A percentile compares a stretch with the other conserved stretches of the same genome.
Conservation (phyloP, 495 filamentous ascomycete species). For the Penicillium atrosanguineum region DNA sequence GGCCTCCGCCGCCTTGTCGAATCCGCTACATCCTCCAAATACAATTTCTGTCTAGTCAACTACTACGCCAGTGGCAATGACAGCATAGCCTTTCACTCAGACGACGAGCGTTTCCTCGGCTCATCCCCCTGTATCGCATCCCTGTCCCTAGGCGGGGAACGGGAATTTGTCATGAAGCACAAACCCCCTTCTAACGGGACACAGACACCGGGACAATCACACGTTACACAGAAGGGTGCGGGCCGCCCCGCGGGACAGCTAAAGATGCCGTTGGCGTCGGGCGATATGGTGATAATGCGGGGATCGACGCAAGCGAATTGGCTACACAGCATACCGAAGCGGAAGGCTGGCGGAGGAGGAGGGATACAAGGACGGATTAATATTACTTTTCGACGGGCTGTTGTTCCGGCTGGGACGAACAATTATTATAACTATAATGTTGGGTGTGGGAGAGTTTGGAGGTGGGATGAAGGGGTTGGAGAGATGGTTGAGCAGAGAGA, state of each 20-base stretch:
- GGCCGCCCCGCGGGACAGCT: conserved; percentile 25
- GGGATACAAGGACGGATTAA: conserved; percentile 64
- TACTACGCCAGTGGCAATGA: conserved; percentile 70
- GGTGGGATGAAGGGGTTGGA: conserved; percentile 53
- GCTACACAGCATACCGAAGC: conserved; percentile 74
- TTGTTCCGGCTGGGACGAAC: conserved; percentile 63
- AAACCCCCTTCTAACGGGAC: conserved; percentile 40
- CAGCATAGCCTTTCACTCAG: conserved; percentile 72
- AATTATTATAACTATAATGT: conserved; percentile 79
- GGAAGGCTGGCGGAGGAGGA: conserved; percentile 47
- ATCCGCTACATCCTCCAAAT: conserved; percentile 50
- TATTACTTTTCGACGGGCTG: conserved; percentile 67
- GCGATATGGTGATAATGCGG: conserved; percentile 73
- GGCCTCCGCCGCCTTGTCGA: conserved; percentile 54
- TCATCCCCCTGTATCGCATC: conserved; percentile 66
- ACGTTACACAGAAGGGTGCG: neutral
- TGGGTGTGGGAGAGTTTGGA: conserved; percentile 58
- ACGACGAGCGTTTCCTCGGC: conserved; percentile 74
- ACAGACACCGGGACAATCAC: neutral
- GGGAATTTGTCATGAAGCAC: conserved; percentile 72
- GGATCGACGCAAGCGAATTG: conserved; percentile 66
- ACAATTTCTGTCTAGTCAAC: conserved; percentile 75
- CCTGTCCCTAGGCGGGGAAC: conserved; percentile 60
- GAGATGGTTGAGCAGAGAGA: conserved; percentile 47
- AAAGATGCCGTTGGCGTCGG: conserved; percentile 58